Percentiles rank a stretch among this genome's conserved stretches.
These are phyloP conservation scores for Neoascochyta sp. DNA, from an alignment of 2,329 filamentous ascomycete genomes.

Conservation along the genomic window DNA sequence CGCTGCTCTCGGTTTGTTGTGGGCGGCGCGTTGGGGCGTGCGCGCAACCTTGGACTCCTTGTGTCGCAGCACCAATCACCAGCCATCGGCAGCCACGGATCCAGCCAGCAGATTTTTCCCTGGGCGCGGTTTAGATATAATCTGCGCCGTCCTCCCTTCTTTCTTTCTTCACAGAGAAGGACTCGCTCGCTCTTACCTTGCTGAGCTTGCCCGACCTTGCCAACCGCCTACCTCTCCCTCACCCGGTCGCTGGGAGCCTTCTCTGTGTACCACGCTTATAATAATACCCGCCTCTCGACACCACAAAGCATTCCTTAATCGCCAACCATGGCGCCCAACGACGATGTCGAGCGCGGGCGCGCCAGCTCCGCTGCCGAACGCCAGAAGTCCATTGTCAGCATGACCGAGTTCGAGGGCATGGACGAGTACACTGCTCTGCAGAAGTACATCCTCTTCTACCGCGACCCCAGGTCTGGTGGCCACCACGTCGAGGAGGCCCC, in stretches of 20 bases:
- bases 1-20: constrained; percentile 13
- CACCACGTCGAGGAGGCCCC: constrained; percentile 47
- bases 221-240: constrained; percentile 12
- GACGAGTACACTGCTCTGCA: constrained; percentile 65
- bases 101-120: constrained; percentile 26
- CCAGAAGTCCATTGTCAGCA: constrained; percentile 34
- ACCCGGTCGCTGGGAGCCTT: constrained; percentile 26
- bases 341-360: constrained; percentile 36
- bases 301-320: constrained; percentile 18
- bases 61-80: constrained; percentile 11
- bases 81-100: constrained; percentile 13
- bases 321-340: constrained; percentile 22
- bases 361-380: constrained; percentile 28
- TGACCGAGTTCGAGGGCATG: constrained; percentile 44
- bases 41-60: constrained; percentile 12
- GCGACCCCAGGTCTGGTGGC: constrained; percentile 53
- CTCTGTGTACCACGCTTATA: constrained; percentile 19
- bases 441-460: constrained; percentile 65
- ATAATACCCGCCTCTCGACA: constrained; percentile 14
- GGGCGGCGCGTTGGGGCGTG: constrained; percentile 9
- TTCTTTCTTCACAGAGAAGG: constrained; percentile 26
- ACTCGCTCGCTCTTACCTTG: constrained; percentile 27
- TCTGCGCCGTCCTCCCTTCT: constrained; percentile 16
- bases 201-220: constrained; percentile 26
- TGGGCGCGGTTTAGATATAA: constrained; percentile 24